Base-by-base conservation (phyloP, 148 eudicot species). In the Nyssa sinensis region DNA sequence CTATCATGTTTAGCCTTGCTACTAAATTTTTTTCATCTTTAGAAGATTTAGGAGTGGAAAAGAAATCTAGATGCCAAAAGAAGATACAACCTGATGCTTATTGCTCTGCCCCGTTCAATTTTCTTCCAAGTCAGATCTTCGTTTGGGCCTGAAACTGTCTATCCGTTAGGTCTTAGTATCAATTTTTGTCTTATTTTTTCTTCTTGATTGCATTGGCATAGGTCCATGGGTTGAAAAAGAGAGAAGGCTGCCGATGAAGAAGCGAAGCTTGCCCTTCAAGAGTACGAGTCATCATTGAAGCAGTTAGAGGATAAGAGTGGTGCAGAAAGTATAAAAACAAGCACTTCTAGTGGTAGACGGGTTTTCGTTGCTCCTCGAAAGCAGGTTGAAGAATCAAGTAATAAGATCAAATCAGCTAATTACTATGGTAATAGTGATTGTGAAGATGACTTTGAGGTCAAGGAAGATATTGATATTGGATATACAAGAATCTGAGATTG, bases 221-320 rank as follows among this genome's bases (percentile, higher is more conserved):
- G 99, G 95, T 82, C 16, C 97, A 97, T 77, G 98, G 97, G 14
- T 37, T 88, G 84, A 83, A 86, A 60, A 96, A 89, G 86, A 86
- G 84, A 75, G 88, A 88, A 83, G 66, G 90, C 90, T 67, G 97
- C 97, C 44, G 82, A 75, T 79, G 89, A 89, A 82, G 99, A 96
- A 89, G 98, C 97, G 44, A 84, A 80, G 73, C 79, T 74, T 81
- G 98, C 97, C 77, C 83, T 93, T 51, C 82, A 91, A 60, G 97
- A 93, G 62, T 96, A 85, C 75, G 94, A 93, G 51, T 77, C 78
- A 55, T 84, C 88, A 33, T 77, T 92, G 77, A 84, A 84, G 67
- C 80, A 86, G 61, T 77, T 74, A 57, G 84, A 77, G 33, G 88
- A 77, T 75, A 72, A 78, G 70, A 84, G 21, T 60, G 80, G 71